Base-by-base conservation (phyloP, 108 stramenopile genomes). In the Nannochloropsis gaditana region DNA sequence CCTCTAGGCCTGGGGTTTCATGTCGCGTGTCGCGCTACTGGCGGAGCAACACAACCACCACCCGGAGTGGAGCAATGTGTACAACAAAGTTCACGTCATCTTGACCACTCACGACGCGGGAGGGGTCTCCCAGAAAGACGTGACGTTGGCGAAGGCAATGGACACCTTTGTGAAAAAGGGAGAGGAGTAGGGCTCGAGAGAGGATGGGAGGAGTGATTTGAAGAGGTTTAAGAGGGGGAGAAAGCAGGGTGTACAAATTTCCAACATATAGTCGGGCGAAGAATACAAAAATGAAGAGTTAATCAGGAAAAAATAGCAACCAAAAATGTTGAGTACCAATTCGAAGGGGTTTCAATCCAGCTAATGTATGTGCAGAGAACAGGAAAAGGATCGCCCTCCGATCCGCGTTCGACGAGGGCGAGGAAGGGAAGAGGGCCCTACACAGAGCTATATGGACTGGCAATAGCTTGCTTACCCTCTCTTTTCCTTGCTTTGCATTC, bases 1-100 rank as follows among this genome's bases (percentile, higher is more conserved):
- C 85, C 81, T 80, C 31, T 93, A 95, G 91, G 97, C 97, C 9
- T 98, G 95, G 94, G 88, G 92, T 11, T 98, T 98, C 90, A 97
- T 98, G 97, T 89, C 91, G 9, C 91, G 94, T 21, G 88, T 92
- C 5, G 96, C 97, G 31, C 82, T 94, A 15, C 47, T 95, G 85
- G 96, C 96, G 17, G 96, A 98, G 88, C 93, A 96, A 91, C 94
- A 91, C 89, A 47, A 96, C 92, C 97, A 98, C 89, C 97, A 98
- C 92, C 97, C 97, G 21, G 97, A 98, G 90, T 98, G 97, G 97
- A 95, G 93, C 88, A 98, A 98, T 90, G 96, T 98, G 2, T 98
- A 98, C 92, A 96, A 95, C 88, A 89, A 87, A 3, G 97, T 98
- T 21, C 82, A 85, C n/a, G 88, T 89, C 21, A 85, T 84, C 1